phyloP scores from a whole-genome alignment of 2,329 filamentous ascomycete species.

The Tolypocladium album region DNA sequence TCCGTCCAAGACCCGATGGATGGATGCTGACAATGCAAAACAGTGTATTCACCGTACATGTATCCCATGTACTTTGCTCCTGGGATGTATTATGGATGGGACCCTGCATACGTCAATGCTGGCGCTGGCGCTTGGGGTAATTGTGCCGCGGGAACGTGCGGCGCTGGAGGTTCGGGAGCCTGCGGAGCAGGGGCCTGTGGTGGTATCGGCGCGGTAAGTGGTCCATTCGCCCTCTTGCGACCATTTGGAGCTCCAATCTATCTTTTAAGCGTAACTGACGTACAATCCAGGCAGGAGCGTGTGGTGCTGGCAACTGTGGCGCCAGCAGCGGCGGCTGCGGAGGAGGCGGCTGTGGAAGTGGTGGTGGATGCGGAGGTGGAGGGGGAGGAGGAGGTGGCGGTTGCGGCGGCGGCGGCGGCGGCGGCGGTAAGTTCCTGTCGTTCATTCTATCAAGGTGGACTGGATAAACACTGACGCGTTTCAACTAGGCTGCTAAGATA shows the following conservation, averaged over 20 bases:
- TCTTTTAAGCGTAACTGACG: not conserved
- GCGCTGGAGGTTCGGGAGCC: slow-evolving; percentile 25
- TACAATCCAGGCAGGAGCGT: not conserved
- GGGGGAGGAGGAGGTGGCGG: not conserved
- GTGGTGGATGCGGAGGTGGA: not conserved
- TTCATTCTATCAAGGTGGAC: not conserved
- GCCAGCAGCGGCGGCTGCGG: slow-evolving; percentile 13
- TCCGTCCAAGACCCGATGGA: not conserved
- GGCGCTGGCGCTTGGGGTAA: slow-evolving; percentile 26
- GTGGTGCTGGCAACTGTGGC: not conserved
- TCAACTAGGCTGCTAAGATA: too few species aligned
- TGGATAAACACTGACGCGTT: not conserved
- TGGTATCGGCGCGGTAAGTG: not conserved
- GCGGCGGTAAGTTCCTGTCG: not conserved
- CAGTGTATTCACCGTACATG: slow-evolving; percentile 35
- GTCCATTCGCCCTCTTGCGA: not conserved
- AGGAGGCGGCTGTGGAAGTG: not conserved
- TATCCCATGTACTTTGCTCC: slow-evolving; percentile 31
- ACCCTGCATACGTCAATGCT: slow-evolving; percentile 22
- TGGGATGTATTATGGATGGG: slow-evolving; percentile 33
- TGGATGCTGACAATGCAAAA: not conserved
- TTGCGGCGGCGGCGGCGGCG: not conserved
- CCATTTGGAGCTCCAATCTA: not conserved
- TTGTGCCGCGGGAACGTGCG: slow-evolving; percentile 38
- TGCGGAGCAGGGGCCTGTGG: slow-evolving; percentile 9